Evolutionary conservation across 2,329 filamentous ascomycete species (phyloP), one percentile per base, ranked within the genome.

Genomic region (Thyridium curvatum): DNA sequence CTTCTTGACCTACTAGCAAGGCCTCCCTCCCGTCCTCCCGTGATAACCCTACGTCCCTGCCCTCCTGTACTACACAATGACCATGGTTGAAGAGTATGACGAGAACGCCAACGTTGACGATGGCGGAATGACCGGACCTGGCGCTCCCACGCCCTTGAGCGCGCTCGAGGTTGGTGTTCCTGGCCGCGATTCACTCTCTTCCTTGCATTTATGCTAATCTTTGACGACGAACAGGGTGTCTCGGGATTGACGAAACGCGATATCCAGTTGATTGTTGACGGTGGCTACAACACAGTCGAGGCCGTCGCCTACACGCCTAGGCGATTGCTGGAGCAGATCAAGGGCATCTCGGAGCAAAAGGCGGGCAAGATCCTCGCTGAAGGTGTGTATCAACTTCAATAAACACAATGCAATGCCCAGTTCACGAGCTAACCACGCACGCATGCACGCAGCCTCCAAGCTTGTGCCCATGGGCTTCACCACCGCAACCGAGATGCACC

Each of bases 391-490:
- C n/a, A n/a, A n/a, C n/a, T n/a, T n/a, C n/a, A n/a, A n/a, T n/a
- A n/a, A n/a, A n/a, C n/a, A n/a, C n/a, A n/a, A n/a, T n/a, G n/a
- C n/a, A n/a, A n/a, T n/a, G n/a, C n/a, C n/a, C n/a, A n/a, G n/a
- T n/a, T n/a, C n/a, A n/a, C n/a, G n/a, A n/a, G n/a, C n/a, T n/a
- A n/a, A n/a, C n/a, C n/a, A n/a, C n/a, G n/a, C n/a, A n/a, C n/a
- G n/a, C n/a, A n/a, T n/a, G n/a, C n/a, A n/a, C 32, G 30, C 44
- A 94, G 91, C 91, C 18, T 90, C 89, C 2, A 98, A 96, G 62
- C 77, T 97, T 37, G 93, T 98, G 1, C 93, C 93, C 0, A 95
- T 98, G 90, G 93, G 93, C 32, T 98, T 98, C 60, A 98, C 94
- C 2, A 98, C 93, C 0, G 93, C 93, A 4, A 98, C 93, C 0